phyloP scores from a whole-genome alignment of 2,329 filamentous ascomycete species.

The Xylaria sp. region DNA sequence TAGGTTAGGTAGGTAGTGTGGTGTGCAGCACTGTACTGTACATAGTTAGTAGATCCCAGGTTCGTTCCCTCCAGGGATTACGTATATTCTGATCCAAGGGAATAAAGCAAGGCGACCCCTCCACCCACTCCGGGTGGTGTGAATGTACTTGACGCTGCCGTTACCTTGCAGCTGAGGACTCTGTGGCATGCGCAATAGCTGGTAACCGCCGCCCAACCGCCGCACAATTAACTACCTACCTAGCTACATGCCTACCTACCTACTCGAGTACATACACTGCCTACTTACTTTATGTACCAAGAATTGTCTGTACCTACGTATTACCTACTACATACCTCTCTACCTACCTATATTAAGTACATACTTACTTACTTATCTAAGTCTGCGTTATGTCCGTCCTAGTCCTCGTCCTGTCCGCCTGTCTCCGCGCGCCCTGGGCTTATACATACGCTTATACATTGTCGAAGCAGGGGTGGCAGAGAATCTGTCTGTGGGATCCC shows the following conservation, averaged over 20 bases:
- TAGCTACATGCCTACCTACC: no score
- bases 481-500: conserved; percentile 27
- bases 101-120: conserved; percentile 28
- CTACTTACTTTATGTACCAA: neutral
- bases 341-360: no score
- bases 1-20: no score
- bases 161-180: conserved; percentile 33
- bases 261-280: neutral
- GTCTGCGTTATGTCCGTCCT: neutral
- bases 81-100: conserved; percentile 25
- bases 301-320: no score
- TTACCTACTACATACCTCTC: no score
- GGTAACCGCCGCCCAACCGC: conserved; percentile 26
- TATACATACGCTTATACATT: neutral
- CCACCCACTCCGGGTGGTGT: conserved; percentile 13
- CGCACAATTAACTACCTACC: neutral
- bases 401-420: conserved; percentile 1
- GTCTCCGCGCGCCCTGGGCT: conserved; percentile 23
- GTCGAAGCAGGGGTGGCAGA: conserved; percentile 25
- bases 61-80: conserved; percentile 20
- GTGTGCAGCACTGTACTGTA: neutral
- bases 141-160: conserved; percentile 24
- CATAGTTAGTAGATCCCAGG: neutral
- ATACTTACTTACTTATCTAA: neutral
- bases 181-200: conserved; percentile 27